Evolutionary conservation across 441 rosid species (phyloP), one percentile per base, ranked within the genome.

Genomic region (Populus hybrid): DNA sequence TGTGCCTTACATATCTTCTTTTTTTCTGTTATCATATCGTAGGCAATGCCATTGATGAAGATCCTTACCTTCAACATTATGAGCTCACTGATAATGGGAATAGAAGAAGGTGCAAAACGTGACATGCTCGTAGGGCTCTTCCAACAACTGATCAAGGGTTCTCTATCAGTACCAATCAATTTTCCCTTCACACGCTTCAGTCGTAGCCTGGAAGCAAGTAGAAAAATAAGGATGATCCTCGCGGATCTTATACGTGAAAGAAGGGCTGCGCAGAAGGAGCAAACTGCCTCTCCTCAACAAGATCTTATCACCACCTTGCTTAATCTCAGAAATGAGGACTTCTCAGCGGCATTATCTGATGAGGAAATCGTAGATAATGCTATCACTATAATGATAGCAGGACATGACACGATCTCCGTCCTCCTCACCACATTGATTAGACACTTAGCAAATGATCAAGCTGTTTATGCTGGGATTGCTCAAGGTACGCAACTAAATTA

Each of bases 11-110:
- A 10, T 2, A 10, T 2, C 14, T 9, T 9, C 0, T 36, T 1
- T 40, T 9, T 53, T 18, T 38, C 29, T 9, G 2, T 65, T 45
- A 11, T 42, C 11, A 10, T 0, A 7, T 10, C 4, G 24, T 23
- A 86, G 83, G 85, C 40, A 11, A 36, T 82, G 77, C 84, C 81
- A 45, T 74, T 72, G 64, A 80, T 76, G 84, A 80, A 86, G 81
- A 72, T 0, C 23, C 80, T 86, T 20, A 78, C 87, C 26, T 84
- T 84, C 83, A 79, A 79, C 80, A 36, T 82, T 3, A 73, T 81
- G 68, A 80, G 82, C 64, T 73, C 78, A 21, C 79, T 81, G 7
- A 70, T 84, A 18, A 33, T 86, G 28, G 86, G 87, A 56, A 11
- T 77, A 18, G 80, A 80, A 29, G 33, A 31, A 59, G 83, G 76